Percentiles rank a stretch among this genome's conserved stretches.
Conservation (phyloP, 208 protist genomes). For the Zelonia costaricensis region DNA sequence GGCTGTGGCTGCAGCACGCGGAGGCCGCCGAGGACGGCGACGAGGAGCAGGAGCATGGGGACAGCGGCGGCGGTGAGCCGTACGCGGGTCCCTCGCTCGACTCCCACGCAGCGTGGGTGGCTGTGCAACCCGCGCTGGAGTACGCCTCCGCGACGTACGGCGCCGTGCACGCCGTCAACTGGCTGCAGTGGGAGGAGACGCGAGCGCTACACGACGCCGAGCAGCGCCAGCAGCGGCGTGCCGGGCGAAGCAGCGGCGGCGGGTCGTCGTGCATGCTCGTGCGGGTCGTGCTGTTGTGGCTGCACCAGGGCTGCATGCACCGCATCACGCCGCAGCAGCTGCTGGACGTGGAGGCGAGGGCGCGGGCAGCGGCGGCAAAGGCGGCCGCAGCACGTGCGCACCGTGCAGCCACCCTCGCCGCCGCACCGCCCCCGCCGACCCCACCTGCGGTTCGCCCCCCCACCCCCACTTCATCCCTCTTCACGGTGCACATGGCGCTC, state of each 20-base stretch:
- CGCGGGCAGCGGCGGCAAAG: neutral
- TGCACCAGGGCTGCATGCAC: conserved; percentile 11
- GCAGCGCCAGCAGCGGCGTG: neutral
- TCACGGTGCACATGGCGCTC: conserved; percentile 11
- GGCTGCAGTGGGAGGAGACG: conserved; percentile 29
- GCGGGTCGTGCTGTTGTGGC: conserved; percentile 17
- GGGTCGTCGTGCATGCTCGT: conserved; percentile 11
- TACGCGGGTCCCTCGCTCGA: too few species aligned
- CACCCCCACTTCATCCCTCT: conserved; percentile 10
- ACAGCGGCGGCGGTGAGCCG: neutral
- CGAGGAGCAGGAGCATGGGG: neutral
- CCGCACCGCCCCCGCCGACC: too few species aligned
- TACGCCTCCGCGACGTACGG: conserved; percentile 21
- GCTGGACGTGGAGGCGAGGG: neutral
- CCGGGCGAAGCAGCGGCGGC: neutral
- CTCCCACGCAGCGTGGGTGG: conserved; percentile 13
- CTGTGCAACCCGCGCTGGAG: conserved; percentile 28
- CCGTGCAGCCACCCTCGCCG: too few species aligned
- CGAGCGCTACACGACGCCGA: conserved; percentile 12
- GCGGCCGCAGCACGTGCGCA: neutral
- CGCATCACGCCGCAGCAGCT: conserved; percentile 13
- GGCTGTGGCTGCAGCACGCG: conserved; percentile 8
- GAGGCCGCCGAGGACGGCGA: neutral
- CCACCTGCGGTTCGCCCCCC: too few species aligned
- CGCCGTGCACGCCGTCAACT: conserved; percentile 7